phyloP scores from a whole-genome alignment of 2,329 filamentous ascomycete genomes.

The Lachnellula occidentalis region DNA sequence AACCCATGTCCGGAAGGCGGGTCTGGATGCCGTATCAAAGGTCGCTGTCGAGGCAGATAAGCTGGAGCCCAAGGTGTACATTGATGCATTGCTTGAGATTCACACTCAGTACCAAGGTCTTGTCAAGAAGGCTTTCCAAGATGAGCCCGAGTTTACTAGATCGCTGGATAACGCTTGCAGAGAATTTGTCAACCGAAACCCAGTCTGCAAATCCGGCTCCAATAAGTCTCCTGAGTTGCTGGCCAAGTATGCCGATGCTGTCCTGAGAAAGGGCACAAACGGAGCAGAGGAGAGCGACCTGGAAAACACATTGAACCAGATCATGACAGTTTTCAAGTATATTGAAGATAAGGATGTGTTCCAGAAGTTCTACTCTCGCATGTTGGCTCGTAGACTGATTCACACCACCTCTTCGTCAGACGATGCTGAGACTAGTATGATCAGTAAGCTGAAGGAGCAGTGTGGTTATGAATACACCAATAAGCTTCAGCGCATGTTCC shows the following conservation, averaged over 20 bases:
- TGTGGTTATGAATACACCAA: conserved; percentile 99
- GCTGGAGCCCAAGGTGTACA: conserved; percentile 93
- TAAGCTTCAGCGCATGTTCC: conserved; percentile 99
- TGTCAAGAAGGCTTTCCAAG: conserved; percentile 87
- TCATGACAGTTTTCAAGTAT: conserved; percentile 99
- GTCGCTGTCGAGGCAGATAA: conserved; percentile 82
- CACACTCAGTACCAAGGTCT: conserved; percentile 89
- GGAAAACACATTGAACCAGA: conserved; percentile 80
- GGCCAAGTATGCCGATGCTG: conserved; percentile 89
- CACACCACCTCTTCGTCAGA: conserved; percentile 94
- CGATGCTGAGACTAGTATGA: conserved; percentile 98
- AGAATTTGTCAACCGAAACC: conserved; percentile 97
- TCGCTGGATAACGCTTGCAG: conserved; percentile 95
- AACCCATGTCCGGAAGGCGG: conserved; percentile 85
- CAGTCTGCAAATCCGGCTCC: conserved; percentile 87
- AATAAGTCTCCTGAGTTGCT: conserved; percentile 92
- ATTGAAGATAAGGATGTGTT: conserved; percentile 99
- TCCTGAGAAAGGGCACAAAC: conserved; percentile 88
- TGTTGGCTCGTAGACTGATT: conserved; percentile 90
- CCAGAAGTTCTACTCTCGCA: conserved; percentile 98
- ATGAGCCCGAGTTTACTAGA: conserved; percentile 93
- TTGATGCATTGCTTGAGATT: conserved; percentile 89
- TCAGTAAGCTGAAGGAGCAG: conserved; percentile 96
- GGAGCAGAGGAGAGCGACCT: conserved; percentile 91
- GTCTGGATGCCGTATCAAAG: conserved; percentile 83